Base-by-base conservation (phyloP, 805 yeast genomes). In the Maudiozyma barnettii region DNA sequence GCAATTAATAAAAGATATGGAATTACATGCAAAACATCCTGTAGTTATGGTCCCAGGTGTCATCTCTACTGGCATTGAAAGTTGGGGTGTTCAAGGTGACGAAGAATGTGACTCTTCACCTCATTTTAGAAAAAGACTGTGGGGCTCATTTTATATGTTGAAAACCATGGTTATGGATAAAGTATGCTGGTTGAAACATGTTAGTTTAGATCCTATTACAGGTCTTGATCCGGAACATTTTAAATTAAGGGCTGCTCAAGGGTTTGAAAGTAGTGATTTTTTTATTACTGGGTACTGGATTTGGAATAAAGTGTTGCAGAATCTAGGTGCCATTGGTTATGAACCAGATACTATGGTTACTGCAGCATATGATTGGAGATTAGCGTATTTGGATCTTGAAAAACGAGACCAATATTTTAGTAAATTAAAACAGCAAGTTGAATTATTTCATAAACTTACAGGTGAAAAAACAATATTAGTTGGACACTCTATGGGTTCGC, bases 251-350 rank as follows among this genome's bases (percentile, higher is more conserved):
- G 95, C 98, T 0, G 91, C 96, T 0, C 95, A 86, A 63, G 99
- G 99, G 0, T 86, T 93, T 63, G 97, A 90, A 57, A 93, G 96
- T 1, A 93, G 96, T 0, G 99, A 93, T 66, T 93, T 88, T 66
- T 93, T 93, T 59, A 81, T 93, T 65, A 86, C 97, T 3, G 99
- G 99, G 0, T 93, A 93, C 65, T 93, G 99, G 99, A 87, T 93
- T 58, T 93, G 99, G 99, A 88, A 87, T 63, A 93, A 93, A 63
- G 78, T 93, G 45, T 72, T 93, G n/a, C 96, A 91, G 65, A 93
- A 93, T 59, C 70, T 93, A 54, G 95, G 96, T 2, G 97, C 87
- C 0, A 78, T 93, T 51, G 96, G 97, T 0, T 93, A 93, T 66
- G 95, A 87, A 43, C 91, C 96, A 2, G 83, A 87, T 55, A 86